phyloP scores from a whole-genome alignment of 2,329 filamentous ascomycete genomes.

The Elsinoe necatrix region DNA sequence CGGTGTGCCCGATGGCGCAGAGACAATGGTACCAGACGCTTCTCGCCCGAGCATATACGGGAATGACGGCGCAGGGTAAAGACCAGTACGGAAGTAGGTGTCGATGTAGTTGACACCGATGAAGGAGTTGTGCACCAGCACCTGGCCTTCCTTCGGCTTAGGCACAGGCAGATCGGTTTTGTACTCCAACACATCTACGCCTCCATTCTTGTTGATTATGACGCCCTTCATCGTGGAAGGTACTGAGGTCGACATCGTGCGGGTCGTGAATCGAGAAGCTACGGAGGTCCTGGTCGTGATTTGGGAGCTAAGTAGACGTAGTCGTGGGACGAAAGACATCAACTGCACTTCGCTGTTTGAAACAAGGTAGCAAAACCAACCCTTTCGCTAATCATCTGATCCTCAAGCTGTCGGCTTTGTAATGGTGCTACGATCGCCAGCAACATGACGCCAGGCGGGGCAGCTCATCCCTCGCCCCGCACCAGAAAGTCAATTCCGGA shows the following conservation, averaged over 20 bases:
- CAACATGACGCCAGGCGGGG: constrained; percentile 1
- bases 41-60: constrained; percentile 76
- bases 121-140: constrained; percentile 73
- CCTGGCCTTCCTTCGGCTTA: constrained; percentile 55
- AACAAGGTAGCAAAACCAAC: neutral
- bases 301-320: constrained; percentile 14
- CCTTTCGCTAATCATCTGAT: too few species aligned
- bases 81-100: constrained; percentile 79
- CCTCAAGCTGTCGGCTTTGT: neutral
- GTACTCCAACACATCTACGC: constrained; percentile 62
- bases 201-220: constrained; percentile 62
- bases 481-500: constrained; percentile 14
- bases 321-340: constrained; percentile 15
- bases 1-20: constrained; percentile 45
- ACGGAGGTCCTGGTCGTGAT: constrained; percentile 17
- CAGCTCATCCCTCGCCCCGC: neutral
- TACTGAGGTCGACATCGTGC: constrained; percentile 41
- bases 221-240: constrained; percentile 66
- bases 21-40: constrained; percentile 61
- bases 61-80: constrained; percentile 61
- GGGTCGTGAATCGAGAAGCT: constrained; percentile 16
- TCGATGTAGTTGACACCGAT: constrained; percentile 86
- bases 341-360: neutral
- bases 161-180: constrained; percentile 65
- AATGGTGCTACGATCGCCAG: neutral